Base-by-base conservation (phyloP, 306 rosid genomes). In the Pyrus betulifolia region DNA sequence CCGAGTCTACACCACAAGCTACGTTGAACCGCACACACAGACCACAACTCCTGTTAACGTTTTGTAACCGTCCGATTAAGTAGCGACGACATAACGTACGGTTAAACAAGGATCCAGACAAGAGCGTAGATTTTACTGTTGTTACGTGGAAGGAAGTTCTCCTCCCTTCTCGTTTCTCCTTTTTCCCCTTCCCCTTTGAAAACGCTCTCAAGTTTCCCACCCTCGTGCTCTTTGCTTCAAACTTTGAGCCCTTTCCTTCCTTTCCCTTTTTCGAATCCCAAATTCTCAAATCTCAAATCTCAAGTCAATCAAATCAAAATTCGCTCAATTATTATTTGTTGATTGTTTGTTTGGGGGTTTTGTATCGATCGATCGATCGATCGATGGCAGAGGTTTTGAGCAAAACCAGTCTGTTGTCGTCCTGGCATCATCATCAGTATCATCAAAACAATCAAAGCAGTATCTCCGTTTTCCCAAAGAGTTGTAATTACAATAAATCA, bases 361-460 rank as follows among this genome's bases (percentile, higher is more conserved):
- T 58, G 55, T 2, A 22, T 12, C 3, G 19, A 27, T n/a, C 59
- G 25, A 25, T 25, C 25, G 25, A 25, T 25, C 25, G 3, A 91
- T 4, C 59, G 3, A 91, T 91, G 97, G 87, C 93, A 2, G 87
- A 82, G 49, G 77, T 82, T 76, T 79, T 91, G 40, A 70, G 79
- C 86, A 85, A 89, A 78, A 65, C 85, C 1, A 74, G 79, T 71
- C 19, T 89, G 78, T 72, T 91, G 74, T 80, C 93, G 8, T 83
- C 88, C 3, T 85, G 84, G 76, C 73, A 63, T 64, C 74, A 62
- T 12, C 18, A 40, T 5, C 57, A 27, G 46, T 81, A 70, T 5
- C 57, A 31, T 54, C 82, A 72, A 49, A 74, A 49, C 21, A 5
- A 15, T 14, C 18, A 49, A 5, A 15, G 55, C 55, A 49, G 62